Conservation (phyloP, 75 land plant species). For the Pinus albicaulis region DNA sequence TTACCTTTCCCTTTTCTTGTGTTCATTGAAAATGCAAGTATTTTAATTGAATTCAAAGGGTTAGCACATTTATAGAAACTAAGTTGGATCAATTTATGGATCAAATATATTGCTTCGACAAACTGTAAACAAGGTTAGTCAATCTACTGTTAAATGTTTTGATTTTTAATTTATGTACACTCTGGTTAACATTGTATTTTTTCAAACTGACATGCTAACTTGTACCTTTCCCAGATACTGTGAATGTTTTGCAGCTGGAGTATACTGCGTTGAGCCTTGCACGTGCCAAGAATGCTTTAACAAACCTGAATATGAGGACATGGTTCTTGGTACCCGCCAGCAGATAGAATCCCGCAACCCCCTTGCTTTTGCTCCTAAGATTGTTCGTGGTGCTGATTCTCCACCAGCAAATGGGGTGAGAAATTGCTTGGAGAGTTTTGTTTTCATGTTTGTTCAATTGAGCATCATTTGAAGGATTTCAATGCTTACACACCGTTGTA, state of each 20-base stretch:
- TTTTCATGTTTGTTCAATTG: neutral
- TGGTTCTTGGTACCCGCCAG: constrained; percentile 86
- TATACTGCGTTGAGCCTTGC: constrained; percentile 92
- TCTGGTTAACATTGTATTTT: neutral
- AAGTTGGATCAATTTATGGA: neutral
- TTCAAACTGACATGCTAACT: neutral
- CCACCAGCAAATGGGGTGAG: constrained; percentile 61
- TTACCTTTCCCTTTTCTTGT: neutral
- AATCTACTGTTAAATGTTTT: neutral
- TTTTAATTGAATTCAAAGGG: neutral
- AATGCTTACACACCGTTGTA: neutral
- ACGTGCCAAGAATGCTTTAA: constrained; percentile 90
- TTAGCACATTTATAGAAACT: neutral
- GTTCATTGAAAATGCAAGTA: neutral
- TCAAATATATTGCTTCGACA: neutral
- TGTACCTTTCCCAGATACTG: constrained; percentile 66
- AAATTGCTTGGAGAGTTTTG: neutral
- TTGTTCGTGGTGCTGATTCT: constrained; percentile 56
- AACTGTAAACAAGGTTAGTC: neutral
- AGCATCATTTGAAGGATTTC: neutral
- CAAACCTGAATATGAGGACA: constrained; percentile 85
- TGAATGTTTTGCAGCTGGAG: constrained; percentile 99
- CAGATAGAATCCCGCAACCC: constrained; percentile 97
- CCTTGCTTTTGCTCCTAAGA: constrained; percentile 99
- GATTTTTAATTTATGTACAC: neutral